Conservation (phyloP, 169 alveolate genomes). For the Plasmodium billcollinsi region DNA sequence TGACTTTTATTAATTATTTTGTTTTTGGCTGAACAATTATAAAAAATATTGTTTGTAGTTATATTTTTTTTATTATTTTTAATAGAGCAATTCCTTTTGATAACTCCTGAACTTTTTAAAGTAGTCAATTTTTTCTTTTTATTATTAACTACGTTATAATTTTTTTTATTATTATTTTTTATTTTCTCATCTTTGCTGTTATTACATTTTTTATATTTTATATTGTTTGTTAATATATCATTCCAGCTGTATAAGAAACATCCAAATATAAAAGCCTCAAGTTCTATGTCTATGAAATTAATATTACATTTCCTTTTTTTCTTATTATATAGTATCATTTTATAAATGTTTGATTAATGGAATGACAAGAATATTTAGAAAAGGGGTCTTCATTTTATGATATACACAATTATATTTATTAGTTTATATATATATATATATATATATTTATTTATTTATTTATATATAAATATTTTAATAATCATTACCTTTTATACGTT, state of each 20-base stretch:
- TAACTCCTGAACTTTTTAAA: neutral
- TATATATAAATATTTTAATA: too few species aligned
- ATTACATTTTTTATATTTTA: constrained; percentile 8
- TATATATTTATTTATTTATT: too few species aligned
- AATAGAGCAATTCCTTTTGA: neutral
- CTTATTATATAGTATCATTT: constrained; percentile 26
- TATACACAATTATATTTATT: too few species aligned
- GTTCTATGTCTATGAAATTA: constrained; percentile 50
- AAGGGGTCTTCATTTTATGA: constrained; percentile 18
- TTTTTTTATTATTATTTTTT: neutral
- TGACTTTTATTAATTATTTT: neutral
- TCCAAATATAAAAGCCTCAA: constrained; percentile 75
- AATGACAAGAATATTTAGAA: constrained; percentile 13
- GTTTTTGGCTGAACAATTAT: neutral
- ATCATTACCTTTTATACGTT: too few species aligned
- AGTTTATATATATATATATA: too few species aligned
- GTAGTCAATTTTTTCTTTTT: neutral
- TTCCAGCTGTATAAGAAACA: constrained; percentile 74
- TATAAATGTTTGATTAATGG: constrained; percentile 14
- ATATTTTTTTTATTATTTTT: neutral
- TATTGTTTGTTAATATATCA: constrained; percentile 28
- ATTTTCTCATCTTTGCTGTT: constrained; percentile 1
- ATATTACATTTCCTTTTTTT: constrained; percentile 58
- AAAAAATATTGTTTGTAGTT: neutral
- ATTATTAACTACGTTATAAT: neutral